Evolutionary conservation across 176 grass and related monocot genomes (phyloP).

Genomic region (Phoenix roebelenii): DNA sequence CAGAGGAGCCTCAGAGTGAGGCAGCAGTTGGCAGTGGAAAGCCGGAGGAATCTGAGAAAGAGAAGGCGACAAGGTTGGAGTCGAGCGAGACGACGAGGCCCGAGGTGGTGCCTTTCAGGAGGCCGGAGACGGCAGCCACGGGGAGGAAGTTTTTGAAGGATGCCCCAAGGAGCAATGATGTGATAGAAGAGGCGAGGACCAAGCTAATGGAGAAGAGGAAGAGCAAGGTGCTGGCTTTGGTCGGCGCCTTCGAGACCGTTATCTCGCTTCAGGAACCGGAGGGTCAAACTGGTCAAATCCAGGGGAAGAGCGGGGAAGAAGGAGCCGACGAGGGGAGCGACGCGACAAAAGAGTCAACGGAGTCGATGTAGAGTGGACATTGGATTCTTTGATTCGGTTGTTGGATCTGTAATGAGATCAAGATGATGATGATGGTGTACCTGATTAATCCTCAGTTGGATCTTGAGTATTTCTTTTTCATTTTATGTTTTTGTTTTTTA

Average conservation of each 20-base stretch:
- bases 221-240: conserved; percentile 76
- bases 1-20: not conserved
- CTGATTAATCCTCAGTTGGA: no score
- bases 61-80: conserved; percentile 9
- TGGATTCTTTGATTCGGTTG: no score
- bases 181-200: conserved; percentile 56
- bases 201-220: conserved; percentile 66
- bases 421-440: no score
- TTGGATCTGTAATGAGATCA: no score
- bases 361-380: no score
- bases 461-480: no score
- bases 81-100: not conserved
- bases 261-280: conserved; percentile 34
- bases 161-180: conserved; percentile 42
- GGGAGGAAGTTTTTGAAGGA: conserved; percentile 27
- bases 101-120: not conserved
- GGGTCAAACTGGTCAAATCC: no score
- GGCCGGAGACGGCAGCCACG: not conserved
- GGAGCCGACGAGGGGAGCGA: no score
- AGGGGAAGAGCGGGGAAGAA: no score
- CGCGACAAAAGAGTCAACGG: no score
- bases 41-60: conserved; percentile 20
- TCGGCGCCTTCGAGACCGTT: conserved; percentile 75
- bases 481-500: no score
- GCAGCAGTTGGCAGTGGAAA: not conserved